phyloP scores from a whole-genome alignment of 2,329 filamentous ascomycete species.

The Coniochaeta pulveracea region DNA sequence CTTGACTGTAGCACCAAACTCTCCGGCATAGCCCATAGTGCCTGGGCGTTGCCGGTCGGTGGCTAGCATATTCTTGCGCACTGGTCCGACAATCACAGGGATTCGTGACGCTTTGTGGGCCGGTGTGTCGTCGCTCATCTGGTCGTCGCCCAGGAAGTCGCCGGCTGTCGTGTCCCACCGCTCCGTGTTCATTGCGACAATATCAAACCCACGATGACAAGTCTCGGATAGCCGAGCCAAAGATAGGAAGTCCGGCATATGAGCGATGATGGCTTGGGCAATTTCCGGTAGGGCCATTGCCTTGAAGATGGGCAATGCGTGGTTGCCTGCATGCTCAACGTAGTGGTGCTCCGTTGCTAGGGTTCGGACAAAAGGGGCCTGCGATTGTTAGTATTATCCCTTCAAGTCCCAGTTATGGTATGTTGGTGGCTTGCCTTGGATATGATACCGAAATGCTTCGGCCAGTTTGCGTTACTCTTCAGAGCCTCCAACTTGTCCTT shows the following conservation, averaged over 20 bases:
- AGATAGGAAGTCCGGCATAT: background rate
- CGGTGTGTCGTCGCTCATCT: too few relatives aligned
- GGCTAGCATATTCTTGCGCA: background rate
- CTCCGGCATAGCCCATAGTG: background rate
- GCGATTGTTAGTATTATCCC: background rate
- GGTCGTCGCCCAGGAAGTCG: slow-evolving; percentile 1
- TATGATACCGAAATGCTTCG: background rate
- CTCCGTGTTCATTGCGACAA: background rate
- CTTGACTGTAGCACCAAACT: background rate
- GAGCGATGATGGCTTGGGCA: background rate
- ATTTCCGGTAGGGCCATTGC: background rate
- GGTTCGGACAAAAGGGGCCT: slow-evolving; percentile 1
- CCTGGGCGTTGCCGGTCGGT: background rate
- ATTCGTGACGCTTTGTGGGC: too few relatives aligned
- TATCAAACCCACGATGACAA: background rate
- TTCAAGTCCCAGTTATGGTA: background rate
- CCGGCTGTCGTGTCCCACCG: background rate
- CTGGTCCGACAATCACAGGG: background rate
- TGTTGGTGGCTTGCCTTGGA: background rate
- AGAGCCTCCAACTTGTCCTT: background rate
- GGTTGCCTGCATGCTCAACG: background rate
- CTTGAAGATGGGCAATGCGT: background rate
- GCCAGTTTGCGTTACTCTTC: background rate
- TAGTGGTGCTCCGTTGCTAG: background rate
- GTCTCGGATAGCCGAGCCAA: background rate